Conservation (phyloP, 768 basidiomycete species). For the Tylopilus intermedius region DNA sequence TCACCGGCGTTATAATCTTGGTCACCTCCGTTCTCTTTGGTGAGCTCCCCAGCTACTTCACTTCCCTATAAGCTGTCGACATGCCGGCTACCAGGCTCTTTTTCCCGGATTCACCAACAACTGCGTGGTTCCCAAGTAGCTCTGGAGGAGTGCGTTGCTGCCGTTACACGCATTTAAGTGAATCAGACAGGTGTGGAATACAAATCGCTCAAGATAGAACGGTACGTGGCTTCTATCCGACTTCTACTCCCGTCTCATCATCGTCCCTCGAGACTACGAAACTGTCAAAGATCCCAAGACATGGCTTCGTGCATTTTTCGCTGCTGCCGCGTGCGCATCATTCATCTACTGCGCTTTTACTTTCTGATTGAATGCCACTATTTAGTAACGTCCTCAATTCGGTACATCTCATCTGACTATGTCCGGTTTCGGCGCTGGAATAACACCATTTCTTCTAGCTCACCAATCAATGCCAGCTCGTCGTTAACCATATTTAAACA, state of each 20-base stretch:
- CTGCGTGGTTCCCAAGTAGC: slow-evolving; percentile 70
- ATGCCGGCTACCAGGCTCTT: slow-evolving; percentile 46
- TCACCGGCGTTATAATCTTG: slow-evolving; percentile 63
- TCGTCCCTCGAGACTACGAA: slow-evolving; percentile 46
- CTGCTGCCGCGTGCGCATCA: slow-evolving; percentile 48
- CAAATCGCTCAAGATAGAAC: slow-evolving; percentile 71
- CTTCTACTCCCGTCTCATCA: slow-evolving; percentile 9
- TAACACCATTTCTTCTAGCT: slow-evolving; percentile 39
- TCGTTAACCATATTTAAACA: slow-evolving; percentile 61
- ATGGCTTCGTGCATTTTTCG: slow-evolving; percentile 66
- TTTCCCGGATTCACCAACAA: slow-evolving; percentile 79
- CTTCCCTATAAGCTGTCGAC: slow-evolving; percentile 4
- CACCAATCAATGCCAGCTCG: slow-evolving; percentile 72
- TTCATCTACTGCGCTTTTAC: slow-evolving; percentile 18
- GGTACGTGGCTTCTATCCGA: slow-evolving; percentile 43
- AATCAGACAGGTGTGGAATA: slow-evolving; percentile 82
- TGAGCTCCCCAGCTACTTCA: slow-evolving; percentile 20
- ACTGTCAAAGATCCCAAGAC: slow-evolving; percentile 67
- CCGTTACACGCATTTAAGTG: slow-evolving; percentile 62
- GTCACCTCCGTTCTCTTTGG: slow-evolving; percentile 57
- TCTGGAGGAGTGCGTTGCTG: slow-evolving; percentile 60
- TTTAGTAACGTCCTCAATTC: slow-evolving; percentile 68
- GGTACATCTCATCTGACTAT: slow-evolving; percentile 34
- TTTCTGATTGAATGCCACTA: slow-evolving; percentile 12
- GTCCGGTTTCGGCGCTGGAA: not conserved